These are phyloP conservation scores for Xylariaceae sp. DNA, from an alignment of 2,329 filamentous ascomycete genomes.

Conservation along the genomic window DNA sequence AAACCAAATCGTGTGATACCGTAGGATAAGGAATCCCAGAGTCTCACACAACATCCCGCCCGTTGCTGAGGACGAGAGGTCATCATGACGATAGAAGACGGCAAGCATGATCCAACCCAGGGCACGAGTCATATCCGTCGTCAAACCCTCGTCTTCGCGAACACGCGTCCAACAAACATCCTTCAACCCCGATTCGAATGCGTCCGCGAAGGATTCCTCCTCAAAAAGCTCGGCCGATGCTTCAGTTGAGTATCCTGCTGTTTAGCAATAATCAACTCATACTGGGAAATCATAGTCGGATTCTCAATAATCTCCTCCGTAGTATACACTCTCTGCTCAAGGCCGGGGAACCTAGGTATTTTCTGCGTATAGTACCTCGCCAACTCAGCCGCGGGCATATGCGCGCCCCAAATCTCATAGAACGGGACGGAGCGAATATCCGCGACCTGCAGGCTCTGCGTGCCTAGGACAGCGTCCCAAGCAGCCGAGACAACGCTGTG, in stretches of 20 bases:
- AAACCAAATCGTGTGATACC: too few species aligned
- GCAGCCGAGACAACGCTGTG: slow-evolving; percentile 39
- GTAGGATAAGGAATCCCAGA: too few species aligned
- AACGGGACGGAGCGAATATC: slow-evolving; percentile 44
- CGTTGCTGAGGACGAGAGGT: too few species aligned
- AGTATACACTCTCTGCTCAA: slow-evolving; percentile 35
- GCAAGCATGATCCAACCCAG: too few species aligned
- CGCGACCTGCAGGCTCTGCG: slow-evolving; percentile 36
- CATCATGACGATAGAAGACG: too few species aligned
- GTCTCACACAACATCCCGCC: too few species aligned
- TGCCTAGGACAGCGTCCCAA: slow-evolving; percentile 43
- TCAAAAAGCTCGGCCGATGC: slow-evolving; percentile 23
- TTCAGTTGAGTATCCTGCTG: slow-evolving; percentile 22
- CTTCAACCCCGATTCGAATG: slow-evolving; percentile 24
- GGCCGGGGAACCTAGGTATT: slow-evolving; percentile 36
- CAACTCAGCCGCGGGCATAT: slow-evolving; percentile 45
- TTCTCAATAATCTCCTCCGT: slow-evolving; percentile 47
- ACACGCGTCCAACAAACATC: slow-evolving; percentile 11
- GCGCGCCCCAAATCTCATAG: slow-evolving; percentile 46
- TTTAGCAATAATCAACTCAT: slow-evolving; percentile 37
- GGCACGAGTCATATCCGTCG: too few species aligned
- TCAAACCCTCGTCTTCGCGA: too few species aligned
- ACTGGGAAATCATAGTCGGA: slow-evolving; percentile 46
- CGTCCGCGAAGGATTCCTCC: slow-evolving; percentile 18
- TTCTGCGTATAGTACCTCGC: slow-evolving; percentile 41